Evolutionary conservation across 441 rosid genomes (phyloP).

Genomic region (Eutrema salsugineum): DNA sequence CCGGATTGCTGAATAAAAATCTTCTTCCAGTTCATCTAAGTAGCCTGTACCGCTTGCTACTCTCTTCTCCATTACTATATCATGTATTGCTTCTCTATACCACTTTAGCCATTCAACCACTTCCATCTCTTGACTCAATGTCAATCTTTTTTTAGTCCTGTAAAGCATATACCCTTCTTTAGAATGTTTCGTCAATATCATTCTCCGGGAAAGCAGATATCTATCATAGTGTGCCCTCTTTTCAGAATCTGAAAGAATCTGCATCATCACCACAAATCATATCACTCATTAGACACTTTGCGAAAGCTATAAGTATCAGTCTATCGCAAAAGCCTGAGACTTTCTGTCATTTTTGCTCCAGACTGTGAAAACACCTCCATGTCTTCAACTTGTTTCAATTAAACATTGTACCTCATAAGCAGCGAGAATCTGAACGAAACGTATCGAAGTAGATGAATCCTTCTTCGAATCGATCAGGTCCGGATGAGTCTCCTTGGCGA

Average conservation of each 20-base stretch:
- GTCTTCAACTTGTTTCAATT: neutral
- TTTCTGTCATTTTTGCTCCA: neutral
- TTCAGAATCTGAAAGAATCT: constrained; percentile 84
- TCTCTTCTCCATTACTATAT: constrained; percentile 66
- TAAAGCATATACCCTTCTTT: constrained; percentile 38
- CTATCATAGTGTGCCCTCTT: constrained; percentile 71
- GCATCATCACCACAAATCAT: constrained; percentile 33
- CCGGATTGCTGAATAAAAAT: constrained; percentile 79
- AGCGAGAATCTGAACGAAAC: constrained; percentile 84
- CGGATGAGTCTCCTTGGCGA: constrained; percentile 95
- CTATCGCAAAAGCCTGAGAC: neutral
- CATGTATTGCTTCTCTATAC: constrained; percentile 79
- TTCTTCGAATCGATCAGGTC: constrained; percentile 51
- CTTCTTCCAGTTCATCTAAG: constrained; percentile 73
- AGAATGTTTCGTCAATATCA: constrained; percentile 39
- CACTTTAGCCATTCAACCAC: constrained; percentile 92
- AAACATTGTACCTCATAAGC: constrained; percentile 70
- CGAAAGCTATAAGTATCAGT: neutral
- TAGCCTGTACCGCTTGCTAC: constrained; percentile 58
- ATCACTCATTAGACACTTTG: constrained; percentile 1
- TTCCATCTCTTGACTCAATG: constrained; percentile 59
- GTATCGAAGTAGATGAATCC: constrained; percentile 44
- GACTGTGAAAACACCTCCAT: too few relatives aligned
- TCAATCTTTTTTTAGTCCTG: constrained; percentile 37
- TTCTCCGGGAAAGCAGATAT: constrained; percentile 59